Base-by-base conservation (phyloP, 768 basidiomycete species). In the Pulveroboletus frians region DNA sequence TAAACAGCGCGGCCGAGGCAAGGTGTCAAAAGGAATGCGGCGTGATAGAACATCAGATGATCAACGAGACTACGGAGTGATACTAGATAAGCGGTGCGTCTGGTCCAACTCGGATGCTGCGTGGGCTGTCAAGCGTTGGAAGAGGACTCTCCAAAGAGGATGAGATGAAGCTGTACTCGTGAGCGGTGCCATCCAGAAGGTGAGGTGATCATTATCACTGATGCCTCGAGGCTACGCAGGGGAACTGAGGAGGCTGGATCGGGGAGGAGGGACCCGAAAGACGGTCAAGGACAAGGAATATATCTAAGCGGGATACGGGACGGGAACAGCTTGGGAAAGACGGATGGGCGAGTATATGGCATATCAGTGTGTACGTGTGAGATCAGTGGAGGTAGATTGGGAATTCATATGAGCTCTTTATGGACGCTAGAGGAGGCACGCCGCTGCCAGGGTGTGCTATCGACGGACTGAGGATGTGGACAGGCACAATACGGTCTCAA, bases 141-240 rank as follows among this genome's bases (percentile, higher is more conserved):
- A 42, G 11, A 37, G 50, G 11, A 45, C 37, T 10, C 34, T 46
- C 46, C 54, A 47, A 35, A 39, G 32, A 29, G 31, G 49, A 46
- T 38, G 53, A 32, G 9, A 41, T 30, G n/a, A 52, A 41, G 37
- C 44, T 43, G 49, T 49, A 45, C 23, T 34, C 30, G n/a, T 8
- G 52, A 39, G 53, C 37, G n/a, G 42, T 47, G 46, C 34, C 29
- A 43, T 21, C 20, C 9, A 3, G 29, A 38, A 43, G 56, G 59
- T 41, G 60, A 62, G 56, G 57, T 35, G 49, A 62, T 59, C 49
- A 59, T 35, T 43, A 61, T 61, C 60, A 43, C n/a, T 43, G 61
- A 64, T 64, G 56, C 63, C 65, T 66, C 54, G 57, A 64, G 63
- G 63, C 52, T 14, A 39, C 29, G 43, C 34, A 53, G 18, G 17